Conservation (phyloP, 805 yeast species). For the Pichia membranifaciens region DNA sequence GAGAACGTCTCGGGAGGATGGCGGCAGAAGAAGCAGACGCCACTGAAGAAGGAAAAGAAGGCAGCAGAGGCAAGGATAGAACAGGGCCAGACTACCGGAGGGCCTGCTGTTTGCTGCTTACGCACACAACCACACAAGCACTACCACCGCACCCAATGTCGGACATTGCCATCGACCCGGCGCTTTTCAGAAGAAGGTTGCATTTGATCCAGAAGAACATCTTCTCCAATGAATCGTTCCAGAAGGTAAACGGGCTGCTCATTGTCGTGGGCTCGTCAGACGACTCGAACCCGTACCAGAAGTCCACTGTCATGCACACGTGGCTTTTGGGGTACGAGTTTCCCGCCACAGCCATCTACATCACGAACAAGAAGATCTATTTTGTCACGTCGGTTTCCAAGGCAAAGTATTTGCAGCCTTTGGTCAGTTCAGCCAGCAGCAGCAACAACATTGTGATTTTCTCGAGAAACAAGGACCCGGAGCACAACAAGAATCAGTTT, state of each 20-base stretch:
- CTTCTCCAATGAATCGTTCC: slow-evolving; percentile 29
- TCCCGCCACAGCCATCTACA: slow-evolving; percentile 76
- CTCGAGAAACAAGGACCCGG: slow-evolving; percentile 76
- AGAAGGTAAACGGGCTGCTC: slow-evolving; percentile 45
- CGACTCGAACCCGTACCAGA: slow-evolving; percentile 84
- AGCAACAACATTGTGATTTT: slow-evolving; percentile 39
- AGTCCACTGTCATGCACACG: slow-evolving; percentile 77
- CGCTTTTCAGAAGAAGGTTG: slow-evolving; percentile 48
- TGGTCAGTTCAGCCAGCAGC: slow-evolving; percentile 36
- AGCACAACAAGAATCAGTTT: slow-evolving; percentile 64
- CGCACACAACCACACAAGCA: too few relatives aligned
- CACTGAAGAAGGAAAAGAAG: too few relatives aligned
- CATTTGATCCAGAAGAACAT: slow-evolving; percentile 36
- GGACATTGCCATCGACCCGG: slow-evolving; percentile 51
- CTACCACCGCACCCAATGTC: slow-evolving; percentile 37
- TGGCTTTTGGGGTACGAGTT: slow-evolving; percentile 95
- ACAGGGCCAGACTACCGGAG: too few relatives aligned
- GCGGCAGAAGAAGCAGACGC: too few relatives aligned
- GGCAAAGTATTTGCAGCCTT: slow-evolving; percentile 66
- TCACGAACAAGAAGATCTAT: slow-evolving; percentile 53
- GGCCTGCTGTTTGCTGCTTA: too few relatives aligned
- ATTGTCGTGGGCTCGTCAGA: slow-evolving; percentile 80
- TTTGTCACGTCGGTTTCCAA: slow-evolving; percentile 80
- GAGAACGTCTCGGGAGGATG: too few relatives aligned
- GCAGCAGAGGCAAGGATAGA: too few relatives aligned